Conservation (phyloP, 1,139 yeast genomes). For the Zygoascus hellenicus region DNA sequence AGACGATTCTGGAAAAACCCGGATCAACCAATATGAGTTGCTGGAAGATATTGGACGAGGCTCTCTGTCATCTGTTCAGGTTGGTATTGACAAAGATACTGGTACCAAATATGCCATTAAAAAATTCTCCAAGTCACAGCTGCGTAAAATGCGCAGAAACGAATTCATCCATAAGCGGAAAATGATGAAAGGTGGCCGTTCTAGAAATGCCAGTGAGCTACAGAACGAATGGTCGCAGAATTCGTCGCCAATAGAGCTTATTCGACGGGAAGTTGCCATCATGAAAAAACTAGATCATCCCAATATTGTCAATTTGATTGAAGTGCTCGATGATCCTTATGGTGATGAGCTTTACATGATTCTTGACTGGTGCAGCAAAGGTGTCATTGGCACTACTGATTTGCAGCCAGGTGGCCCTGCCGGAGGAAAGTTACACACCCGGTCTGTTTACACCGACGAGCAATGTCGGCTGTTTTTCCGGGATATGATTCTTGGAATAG, state of each 20-base stretch:
- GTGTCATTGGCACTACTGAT: conserved; percentile 34
- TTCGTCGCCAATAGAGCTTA: conserved; percentile 31
- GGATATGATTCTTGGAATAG: conserved; percentile 83
- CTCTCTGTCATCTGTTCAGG: conserved; percentile 82
- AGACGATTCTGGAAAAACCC: conserved; percentile 29
- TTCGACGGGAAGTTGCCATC: conserved; percentile 78
- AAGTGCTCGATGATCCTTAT: conserved; percentile 69
- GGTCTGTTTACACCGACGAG: conserved; percentile 32
- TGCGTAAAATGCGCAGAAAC: conserved; percentile 44
- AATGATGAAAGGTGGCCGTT: conserved; percentile 16
- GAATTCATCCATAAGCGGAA: conserved; percentile 27
- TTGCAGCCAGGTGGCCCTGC: conserved; percentile 23
- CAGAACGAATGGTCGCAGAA: conserved; percentile 8
- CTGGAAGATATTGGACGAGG: conserved; percentile 73
- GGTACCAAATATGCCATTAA: conserved; percentile 59
- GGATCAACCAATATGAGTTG: conserved; percentile 50
- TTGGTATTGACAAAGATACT: conserved; percentile 57
- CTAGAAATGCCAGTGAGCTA: conserved; percentile 10
- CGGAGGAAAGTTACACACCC: conserved; percentile 24
- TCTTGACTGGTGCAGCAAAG: conserved; percentile 62
- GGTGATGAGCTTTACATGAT: conserved; percentile 66
- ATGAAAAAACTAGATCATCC: conserved; percentile 69
- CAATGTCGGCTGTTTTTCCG: conserved; percentile 49
- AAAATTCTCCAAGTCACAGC: conserved; percentile 43
- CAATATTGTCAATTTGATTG: conserved; percentile 68